Conservation (phyloP, 495 filamentous ascomycete genomes). For the Aspergillus sparsus region DNA sequence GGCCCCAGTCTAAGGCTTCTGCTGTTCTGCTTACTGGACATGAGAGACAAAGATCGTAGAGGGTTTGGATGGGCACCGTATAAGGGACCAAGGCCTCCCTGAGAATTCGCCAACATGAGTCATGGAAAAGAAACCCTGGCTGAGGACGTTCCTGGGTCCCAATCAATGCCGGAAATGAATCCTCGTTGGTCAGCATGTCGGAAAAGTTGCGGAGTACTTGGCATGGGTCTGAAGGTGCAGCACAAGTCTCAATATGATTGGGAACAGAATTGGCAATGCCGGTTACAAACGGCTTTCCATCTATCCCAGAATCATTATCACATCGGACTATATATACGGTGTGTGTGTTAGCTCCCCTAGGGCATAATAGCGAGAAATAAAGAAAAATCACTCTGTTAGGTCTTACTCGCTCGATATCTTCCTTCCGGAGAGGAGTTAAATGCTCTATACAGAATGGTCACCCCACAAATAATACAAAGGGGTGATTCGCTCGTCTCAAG, state of each 20-base stretch:
- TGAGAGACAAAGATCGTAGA: constrained; percentile 18
- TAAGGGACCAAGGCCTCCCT: constrained; percentile 5
- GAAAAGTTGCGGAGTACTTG: background rate
- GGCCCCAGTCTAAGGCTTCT: constrained; percentile 18
- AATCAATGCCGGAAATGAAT: constrained; percentile 12
- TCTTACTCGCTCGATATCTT: no score
- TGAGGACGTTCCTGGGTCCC: constrained; percentile 4
- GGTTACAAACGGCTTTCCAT: constrained; percentile 13
- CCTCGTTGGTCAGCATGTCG: constrained; percentile 1
- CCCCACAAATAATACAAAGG: no score
- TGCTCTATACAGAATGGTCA: no score
- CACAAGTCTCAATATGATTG: background rate
- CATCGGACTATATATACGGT: constrained; percentile 9
- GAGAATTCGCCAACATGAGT: constrained; percentile 14
- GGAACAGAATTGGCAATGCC: constrained; percentile 6
- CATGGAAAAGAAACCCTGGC: constrained; percentile 18
- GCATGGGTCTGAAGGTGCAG: background rate
- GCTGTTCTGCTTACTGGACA: background rate
- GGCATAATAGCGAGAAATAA: no score
- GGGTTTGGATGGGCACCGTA: constrained; percentile 7
- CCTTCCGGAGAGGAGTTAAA: no score
- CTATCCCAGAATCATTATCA: constrained; percentile 10
- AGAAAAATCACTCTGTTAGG: no score
- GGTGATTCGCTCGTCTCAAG: no score
- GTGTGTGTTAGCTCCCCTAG: no score